Evolutionary conservation across 129 eudicot genomes (phyloP), one percentile per base, ranked within the genome.

Genomic region (Gnaphalium uliginosum): DNA sequence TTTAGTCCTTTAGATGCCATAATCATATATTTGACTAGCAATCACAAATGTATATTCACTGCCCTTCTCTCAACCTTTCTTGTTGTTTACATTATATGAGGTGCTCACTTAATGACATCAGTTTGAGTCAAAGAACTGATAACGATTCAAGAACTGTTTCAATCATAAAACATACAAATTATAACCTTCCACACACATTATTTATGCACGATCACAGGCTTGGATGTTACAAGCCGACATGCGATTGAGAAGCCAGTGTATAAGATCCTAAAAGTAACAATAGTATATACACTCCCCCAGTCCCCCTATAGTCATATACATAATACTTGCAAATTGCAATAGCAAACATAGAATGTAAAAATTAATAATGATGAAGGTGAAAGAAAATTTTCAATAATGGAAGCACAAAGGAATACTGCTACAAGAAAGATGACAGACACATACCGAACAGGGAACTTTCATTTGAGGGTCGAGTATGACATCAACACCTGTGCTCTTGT

Each of bases 361-460:
- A 56, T 6, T 41, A 64, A 30, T 53, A 64, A 43, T 37, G 27
- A 65, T 29, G 23, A 53, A 32, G 71, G 33, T 9, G 56, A 21
- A 29, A 11, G 35, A 35, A 62, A 33, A 56, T 76, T 50, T 17
- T 27, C 26, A 46, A 46, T 22, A 29, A 69, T 43, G 60, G 61
- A 24, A 46, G 60, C 68, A 41, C 6, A 69, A 43, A 1, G 59
- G 13, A 69, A 8, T 19, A 68, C 56, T 43, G 37, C 58, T 41
- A 48, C 21, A 8, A 66, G 39, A 22, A 68, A 58, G 53, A 13
- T 17, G 1, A 1, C 5, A 3, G 18, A 68, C 23, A 30, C 88
- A 69, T 87, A 95, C 99, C 94, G 99, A 85, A 83, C 99, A 95
- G 25, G 99, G 97, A 69, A 95, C 80, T 81, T 91, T 86, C 99